Base-by-base conservation (phyloP, 768 basidiomycete genomes). In the Leccinum pellstonianum region DNA sequence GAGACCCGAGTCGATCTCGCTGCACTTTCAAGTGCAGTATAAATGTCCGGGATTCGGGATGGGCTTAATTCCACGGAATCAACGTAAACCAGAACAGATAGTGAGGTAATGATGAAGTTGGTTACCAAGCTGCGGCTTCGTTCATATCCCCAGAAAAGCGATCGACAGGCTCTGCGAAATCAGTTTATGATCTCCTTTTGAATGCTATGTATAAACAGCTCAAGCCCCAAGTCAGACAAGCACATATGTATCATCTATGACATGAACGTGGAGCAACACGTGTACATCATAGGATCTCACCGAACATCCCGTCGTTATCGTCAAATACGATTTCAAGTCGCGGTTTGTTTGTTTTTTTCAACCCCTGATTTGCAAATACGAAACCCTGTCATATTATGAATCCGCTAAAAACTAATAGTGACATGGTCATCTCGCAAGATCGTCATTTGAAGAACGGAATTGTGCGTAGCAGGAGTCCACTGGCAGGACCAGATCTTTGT, bases 81-180 rank as follows among this genome's bases (percentile, higher is more conserved):
- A 46, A 71, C 57, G 72, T 64, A 59, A 59, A 76, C 57, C 15
- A 46, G 43, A 62, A 64, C n/a, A 64, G 52, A 17, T 59, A 11
- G 68, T 74, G 64, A 70, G 67, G 65, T 73, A 74, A 62, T 62
- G 56, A 56, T 73, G 70, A 63, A 74, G 75, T 64, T 68, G 58
- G 65, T 68, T 41, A 15, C 52, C 41, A 61, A 35, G 48, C 52
- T 46, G 48, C 55, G 33, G 51, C 57, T 59, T 64, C 54, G 46
- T 64, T 59, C 57, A 54, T 68, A 60, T 65, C 66, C 64, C 64
- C 57, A 27, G 61, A 54, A 43, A 53, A 62, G 59, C 60, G 62
- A 66, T 70, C 68, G 62, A 66, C 62, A 60, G 47, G 29, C 11
- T 19, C 35, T 55, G 49, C 56, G 8, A 41, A 55, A 48, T 15